Evolutionary conservation across 371 early-diverging fungal genomes (phyloP).

Genomic region (Mucor lusitanicus): DNA sequence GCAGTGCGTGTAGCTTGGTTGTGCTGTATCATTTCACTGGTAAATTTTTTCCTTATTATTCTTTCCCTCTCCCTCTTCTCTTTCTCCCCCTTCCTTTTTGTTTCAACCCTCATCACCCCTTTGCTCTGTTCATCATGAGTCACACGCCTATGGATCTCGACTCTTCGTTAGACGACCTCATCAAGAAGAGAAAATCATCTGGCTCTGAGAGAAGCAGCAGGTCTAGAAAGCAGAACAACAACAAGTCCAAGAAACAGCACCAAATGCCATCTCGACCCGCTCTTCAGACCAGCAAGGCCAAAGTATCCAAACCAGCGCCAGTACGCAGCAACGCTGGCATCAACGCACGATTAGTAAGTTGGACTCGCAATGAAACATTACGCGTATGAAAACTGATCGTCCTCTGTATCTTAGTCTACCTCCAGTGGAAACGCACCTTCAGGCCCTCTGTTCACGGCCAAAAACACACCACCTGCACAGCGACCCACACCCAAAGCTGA

Average conservation of each 20-base stretch:
- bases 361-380: not conserved
- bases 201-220: constrained; percentile 2
- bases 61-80: not conserved
- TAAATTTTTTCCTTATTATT: constrained; percentile 5
- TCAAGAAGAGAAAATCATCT: constrained; percentile 26
- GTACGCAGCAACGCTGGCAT: constrained; percentile 15
- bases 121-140: constrained; percentile 12
- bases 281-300: constrained; percentile 15
- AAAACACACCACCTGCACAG: not conserved
- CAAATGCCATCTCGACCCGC: constrained; percentile 7
- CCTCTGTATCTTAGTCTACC: constrained; percentile 1
- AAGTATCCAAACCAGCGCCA: constrained; percentile 14
- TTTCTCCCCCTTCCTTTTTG: not conserved
- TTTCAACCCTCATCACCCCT: not conserved
- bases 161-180: constrained; percentile 51
- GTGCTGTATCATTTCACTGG: not conserved
- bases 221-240: constrained; percentile 12
- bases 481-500: constrained; percentile 14
- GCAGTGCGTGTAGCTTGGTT: not conserved
- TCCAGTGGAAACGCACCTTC: not conserved
- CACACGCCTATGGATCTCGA: constrained; percentile 41
- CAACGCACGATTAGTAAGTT: constrained; percentile 19
- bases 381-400: not conserved
- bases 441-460: constrained; percentile 12
- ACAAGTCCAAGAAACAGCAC: constrained; percentile 4